Evolutionary conservation across 2,329 filamentous ascomycete species (phyloP).

Genomic region (Aureobasidium sp.): DNA sequence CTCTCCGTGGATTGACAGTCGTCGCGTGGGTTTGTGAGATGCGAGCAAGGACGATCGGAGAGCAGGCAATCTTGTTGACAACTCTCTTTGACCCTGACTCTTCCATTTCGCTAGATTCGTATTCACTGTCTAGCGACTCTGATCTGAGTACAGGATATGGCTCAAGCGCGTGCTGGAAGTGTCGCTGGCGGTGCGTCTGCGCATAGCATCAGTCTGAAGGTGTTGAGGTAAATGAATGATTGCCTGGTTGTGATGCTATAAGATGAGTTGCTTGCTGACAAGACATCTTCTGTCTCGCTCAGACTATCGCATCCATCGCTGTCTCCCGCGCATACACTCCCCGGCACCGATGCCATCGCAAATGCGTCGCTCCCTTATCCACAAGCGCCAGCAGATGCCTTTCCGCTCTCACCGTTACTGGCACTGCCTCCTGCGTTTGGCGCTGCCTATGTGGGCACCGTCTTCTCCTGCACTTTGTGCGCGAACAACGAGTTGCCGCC

Average conservation of each 20-base stretch:
- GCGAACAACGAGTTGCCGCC: slow-evolving; percentile 72
- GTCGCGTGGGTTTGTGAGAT: background rate
- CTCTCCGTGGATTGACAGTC: background rate
- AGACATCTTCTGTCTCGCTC: slow-evolving; percentile 11
- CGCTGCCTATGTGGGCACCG: slow-evolving; percentile 90
- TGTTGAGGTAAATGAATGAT: slow-evolving; percentile 62
- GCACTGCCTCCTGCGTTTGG: slow-evolving; percentile 88
- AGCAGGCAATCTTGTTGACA: background rate
- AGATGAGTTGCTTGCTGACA: slow-evolving; percentile 5
- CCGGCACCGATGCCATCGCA: slow-evolving; percentile 42
- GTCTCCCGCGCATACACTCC: slow-evolving; percentile 58
- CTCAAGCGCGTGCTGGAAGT: slow-evolving; percentile 3
- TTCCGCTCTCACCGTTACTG: slow-evolving; percentile 54
- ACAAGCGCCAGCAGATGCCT: slow-evolving; percentile 36
- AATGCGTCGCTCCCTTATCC: slow-evolving; percentile 71
- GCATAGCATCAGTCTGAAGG: slow-evolving; percentile 77
- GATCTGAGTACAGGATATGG: background rate
- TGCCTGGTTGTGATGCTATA: background rate
- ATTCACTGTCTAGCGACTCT: background rate
- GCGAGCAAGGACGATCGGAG: background rate
- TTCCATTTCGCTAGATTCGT: background rate
- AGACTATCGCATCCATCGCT: slow-evolving; percentile 78
- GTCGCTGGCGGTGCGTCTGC: slow-evolving; percentile 36
- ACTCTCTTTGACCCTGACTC: background rate
- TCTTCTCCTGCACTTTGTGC: slow-evolving; percentile 87